Percentiles rank a stretch among this genome's conserved stretches.
phyloP scores from a whole-genome alignment of 2,329 filamentous ascomycete genomes.

The Alternaria brassicae region DNA sequence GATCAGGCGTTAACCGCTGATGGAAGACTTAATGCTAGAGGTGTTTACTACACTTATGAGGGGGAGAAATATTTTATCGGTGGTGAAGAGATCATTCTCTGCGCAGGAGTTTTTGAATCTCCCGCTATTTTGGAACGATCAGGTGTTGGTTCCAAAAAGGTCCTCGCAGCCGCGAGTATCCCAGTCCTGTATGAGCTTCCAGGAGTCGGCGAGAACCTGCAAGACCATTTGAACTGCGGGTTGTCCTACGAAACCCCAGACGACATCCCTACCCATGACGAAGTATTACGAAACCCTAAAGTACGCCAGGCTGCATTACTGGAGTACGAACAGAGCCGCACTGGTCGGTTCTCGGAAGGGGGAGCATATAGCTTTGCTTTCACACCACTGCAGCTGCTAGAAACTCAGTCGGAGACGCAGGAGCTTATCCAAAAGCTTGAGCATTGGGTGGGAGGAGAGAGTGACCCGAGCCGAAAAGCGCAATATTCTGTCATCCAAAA shows the following conservation, averaged over 20 bases:
- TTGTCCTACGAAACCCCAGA: slow-evolving; percentile 22
- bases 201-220: slow-evolving; percentile 68
- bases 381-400: slow-evolving; percentile 28
- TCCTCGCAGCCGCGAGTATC: slow-evolving; percentile 61
- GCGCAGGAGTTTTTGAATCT: slow-evolving; percentile 59
- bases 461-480: slow-evolving; percentile 4
- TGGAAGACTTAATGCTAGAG: slow-evolving; percentile 22
- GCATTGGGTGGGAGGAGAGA: slow-evolving; percentile 7
- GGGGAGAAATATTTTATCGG: slow-evolving; percentile 11
- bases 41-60: slow-evolving; percentile 19
- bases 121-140: slow-evolving; percentile 64
- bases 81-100: slow-evolving; percentile 33
- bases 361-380: slow-evolving; percentile 29
- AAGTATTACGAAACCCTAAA: slow-evolving; percentile 15
- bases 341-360: slow-evolving; percentile 27
- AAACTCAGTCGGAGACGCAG: slow-evolving; percentile 20
- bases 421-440: slow-evolving; percentile 14
- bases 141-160: slow-evolving; percentile 60
- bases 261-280: slow-evolving; percentile 19
- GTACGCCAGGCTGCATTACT: slow-evolving; percentile 13
- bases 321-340: slow-evolving; percentile 24
- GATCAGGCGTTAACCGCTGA: slow-evolving; percentile 8
- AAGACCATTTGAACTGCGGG: slow-evolving; percentile 58
- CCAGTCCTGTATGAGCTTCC: slow-evolving; percentile 61
- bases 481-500: slow-evolving; percentile 25